Evolutionary conservation across 345 rosid genomes (phyloP), one percentile per base, ranked within the genome.

Genomic region (Corchorus capsularis): DNA sequence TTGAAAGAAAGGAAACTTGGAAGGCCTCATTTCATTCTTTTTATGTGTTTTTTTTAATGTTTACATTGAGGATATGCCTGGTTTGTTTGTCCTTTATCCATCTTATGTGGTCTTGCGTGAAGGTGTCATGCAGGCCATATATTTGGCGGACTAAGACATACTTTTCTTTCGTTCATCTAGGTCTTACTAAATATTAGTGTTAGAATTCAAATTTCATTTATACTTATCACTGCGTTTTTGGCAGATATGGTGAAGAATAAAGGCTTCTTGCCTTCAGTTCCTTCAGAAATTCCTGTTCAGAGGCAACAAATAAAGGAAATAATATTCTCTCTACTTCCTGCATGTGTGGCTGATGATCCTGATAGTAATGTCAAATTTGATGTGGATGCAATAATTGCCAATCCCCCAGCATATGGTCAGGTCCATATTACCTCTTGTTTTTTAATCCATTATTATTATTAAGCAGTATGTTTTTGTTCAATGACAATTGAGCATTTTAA

Each of bases 211-310:
- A 52, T 16, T 20, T 19, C 8, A 27, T 63, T 69, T 69, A 43
- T 32, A 69, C 57, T 53, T 11, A 57, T 20, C 45, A n/a, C 50
- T 13, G 22, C 41, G 82, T 67, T 53, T 70, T 84, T 79, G 67
- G 77, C 97, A 94, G 99, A 96, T 84, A 96, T 96, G 99, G 99
- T 96, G 43, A 96, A 96, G 83, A 96, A 94, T 82, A 92, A 96
- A 82, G 99, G 98, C n/a, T 96, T 96, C 85, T 83, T 96, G 87
- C 99, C 99, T 27, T 91, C 99, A 27, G 94, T 91, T 61, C 99
- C 99, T 75, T 96, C 98, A 3, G 98, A 94, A 83, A 94, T 96
- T 79, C 93, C 98, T 13, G 50, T 89, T 75, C 99, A 94, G 80
- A 87, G 99, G 75, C 92, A 84, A 79, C 99, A 96, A 83, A 83